Evolutionary conservation across 2,329 filamentous ascomycete genomes (phyloP), one percentile per base, ranked within the genome.

Genomic region (Cladosporium sp.): DNA sequence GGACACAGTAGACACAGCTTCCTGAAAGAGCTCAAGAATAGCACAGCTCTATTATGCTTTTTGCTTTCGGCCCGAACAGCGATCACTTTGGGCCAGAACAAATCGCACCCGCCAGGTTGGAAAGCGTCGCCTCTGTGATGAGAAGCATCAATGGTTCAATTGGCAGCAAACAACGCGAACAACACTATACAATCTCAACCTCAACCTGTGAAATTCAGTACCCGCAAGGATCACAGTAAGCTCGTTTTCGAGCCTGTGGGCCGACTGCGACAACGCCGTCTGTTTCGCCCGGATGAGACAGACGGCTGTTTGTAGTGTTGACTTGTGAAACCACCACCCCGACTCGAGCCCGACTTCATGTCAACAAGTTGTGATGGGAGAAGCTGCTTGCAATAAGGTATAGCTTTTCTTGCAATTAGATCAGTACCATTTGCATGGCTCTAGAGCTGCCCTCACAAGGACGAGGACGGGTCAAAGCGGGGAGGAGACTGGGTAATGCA

Each of bases 261-360:
- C 28, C 52, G 52, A 55, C 52, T 30, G 32, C 28, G 52, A 55
- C 28, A 55, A 30, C 28, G 52, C 28, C 52, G 30, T 55, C 32
- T 55, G 52, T 55, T 55, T 34, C 52, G 52, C 15, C 52, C 4
- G 28, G 2, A n/a, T 55, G 52, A 55, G 52, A 55, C 52, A 55
- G 18, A 55, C 28, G 52, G 28, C 18, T 55, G 52, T 30, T 34
- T n/a, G 28, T n/a, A 55, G 41, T 47, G 41, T n/a, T n/a, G 41
- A 24, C 8, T 47, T 12, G 41, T 24, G 52, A 55, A 55, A 55
- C 52, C 26, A 8, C 52, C 26, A 8, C 30, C n/a, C 41, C 52
- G 52, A 55, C 52, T 55, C 30, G 52, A 47, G n/a, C 41, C 4
- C 41, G 21, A 47, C 41, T 12, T 47, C 41, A 11, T 12, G 4